Percentiles rank a stretch among this genome's conserved stretches.
These are phyloP conservation scores for Erucastrum elatum DNA, from an alignment of 345 rosid species.

Conservation along the genomic window DNA sequence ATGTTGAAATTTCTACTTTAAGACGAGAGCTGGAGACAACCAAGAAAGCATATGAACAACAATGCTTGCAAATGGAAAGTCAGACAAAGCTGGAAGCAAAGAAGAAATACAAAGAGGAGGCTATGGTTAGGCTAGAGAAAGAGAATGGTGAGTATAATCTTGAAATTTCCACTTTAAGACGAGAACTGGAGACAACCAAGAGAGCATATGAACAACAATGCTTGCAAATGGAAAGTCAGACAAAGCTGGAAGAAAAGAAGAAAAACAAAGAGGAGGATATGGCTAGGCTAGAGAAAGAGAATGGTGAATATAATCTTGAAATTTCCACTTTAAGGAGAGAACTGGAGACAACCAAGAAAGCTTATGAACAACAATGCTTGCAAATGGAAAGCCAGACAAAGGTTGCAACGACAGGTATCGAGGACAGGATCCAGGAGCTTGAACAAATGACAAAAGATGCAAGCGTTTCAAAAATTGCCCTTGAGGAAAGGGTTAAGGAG, in stretches of 20 bases:
- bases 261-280: conserved; percentile 46
- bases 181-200: conserved; percentile 52
- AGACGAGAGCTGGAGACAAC: conserved; percentile 53
- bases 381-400: conserved; percentile 60
- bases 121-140: conserved; percentile 32
- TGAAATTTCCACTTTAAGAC: conserved; percentile 47
- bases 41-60: conserved; percentile 52
- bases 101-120: conserved; percentile 50
- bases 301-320: conserved; percentile 39
- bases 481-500: conserved; percentile 49
- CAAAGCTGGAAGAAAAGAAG: conserved; percentile 39
- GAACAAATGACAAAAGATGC: conserved; percentile 60
- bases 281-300: conserved; percentile 39
- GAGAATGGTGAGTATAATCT: conserved; percentile 38
- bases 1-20: conserved; percentile 43
- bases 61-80: conserved; percentile 53
- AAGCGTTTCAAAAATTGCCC: conserved; percentile 42
- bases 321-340: conserved; percentile 47
- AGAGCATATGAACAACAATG: conserved; percentile 50
- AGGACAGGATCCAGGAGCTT: conserved; percentile 51
- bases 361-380: conserved; percentile 47
- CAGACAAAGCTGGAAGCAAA: conserved; percentile 40
- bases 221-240: conserved; percentile 55
- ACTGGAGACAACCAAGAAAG: conserved; percentile 52
- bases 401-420: conserved; percentile 41